phyloP scores from a whole-genome alignment of 2,329 filamentous ascomycete species.

The Claviceps arundinis region DNA sequence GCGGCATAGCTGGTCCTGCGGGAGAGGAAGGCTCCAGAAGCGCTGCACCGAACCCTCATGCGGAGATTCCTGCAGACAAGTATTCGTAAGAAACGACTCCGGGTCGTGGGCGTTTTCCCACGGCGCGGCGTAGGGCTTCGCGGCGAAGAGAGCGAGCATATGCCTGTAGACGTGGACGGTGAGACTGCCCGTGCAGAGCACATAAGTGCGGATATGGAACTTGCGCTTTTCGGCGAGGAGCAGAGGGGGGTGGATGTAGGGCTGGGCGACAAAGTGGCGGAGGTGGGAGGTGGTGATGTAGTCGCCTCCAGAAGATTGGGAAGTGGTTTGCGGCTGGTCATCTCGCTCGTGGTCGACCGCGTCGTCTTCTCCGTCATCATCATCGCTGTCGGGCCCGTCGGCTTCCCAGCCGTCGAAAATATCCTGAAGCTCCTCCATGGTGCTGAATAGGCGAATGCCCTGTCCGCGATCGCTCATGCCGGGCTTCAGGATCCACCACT shows the following conservation, averaged over 20 bases:
- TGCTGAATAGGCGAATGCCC: conserved; percentile 80
- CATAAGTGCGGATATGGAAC: conserved; percentile 91
- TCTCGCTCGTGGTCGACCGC: background rate
- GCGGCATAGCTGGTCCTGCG: conserved; percentile 39
- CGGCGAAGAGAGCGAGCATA: conserved; percentile 90
- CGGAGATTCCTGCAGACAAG: conserved; percentile 64
- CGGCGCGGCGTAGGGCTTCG: conserved; percentile 56
- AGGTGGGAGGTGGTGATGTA: conserved; percentile 77
- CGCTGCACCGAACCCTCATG: conserved; percentile 51
- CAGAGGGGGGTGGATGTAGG: conserved; percentile 83
- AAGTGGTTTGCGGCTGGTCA: background rate
- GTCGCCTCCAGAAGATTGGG: conserved; percentile 22
- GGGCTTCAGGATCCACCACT: conserved; percentile 98
- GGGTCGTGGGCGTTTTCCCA: conserved; percentile 39
- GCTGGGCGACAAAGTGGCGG: conserved; percentile 89
- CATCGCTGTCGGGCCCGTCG: conserved; percentile 50
- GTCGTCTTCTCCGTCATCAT: conserved; percentile 49
- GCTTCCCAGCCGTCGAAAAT: conserved; percentile 92
- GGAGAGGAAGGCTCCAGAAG: conserved; percentile 54
- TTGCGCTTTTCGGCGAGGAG: conserved; percentile 59
- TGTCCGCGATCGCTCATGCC: conserved; percentile 95
- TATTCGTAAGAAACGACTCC: conserved; percentile 80
- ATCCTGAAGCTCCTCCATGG: conserved; percentile 64
- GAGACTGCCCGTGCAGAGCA: conserved; percentile 66
- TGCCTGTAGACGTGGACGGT: conserved; percentile 74